Evolutionary conservation across 306 rosid genomes (phyloP).

Genomic region (Cucurbita moschata): DNA sequence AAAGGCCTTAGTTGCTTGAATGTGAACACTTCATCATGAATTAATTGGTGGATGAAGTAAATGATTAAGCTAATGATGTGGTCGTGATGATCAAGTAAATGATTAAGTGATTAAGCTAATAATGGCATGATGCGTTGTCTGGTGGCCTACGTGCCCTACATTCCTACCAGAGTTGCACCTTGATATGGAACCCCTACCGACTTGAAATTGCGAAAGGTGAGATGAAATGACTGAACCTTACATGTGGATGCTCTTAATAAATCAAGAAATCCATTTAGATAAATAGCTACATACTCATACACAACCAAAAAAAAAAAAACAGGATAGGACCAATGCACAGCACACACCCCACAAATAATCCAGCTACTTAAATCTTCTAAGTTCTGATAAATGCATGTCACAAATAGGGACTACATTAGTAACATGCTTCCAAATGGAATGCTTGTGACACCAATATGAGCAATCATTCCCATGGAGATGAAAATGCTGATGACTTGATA

Average conservation of each 20-base stretch:
- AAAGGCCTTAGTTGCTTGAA: background rate
- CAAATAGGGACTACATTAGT: constrained; percentile 21
- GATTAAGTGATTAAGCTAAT: background rate
- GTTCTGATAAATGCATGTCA: constrained; percentile 67
- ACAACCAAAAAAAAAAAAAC: constrained; percentile 21
- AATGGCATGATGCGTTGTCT: constrained; percentile 1
- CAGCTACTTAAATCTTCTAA: constrained; percentile 27
- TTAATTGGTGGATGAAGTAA: background rate
- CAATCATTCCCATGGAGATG: constrained; percentile 81
- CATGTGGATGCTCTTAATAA: background rate
- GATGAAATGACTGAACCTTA: background rate
- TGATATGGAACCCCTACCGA: constrained; percentile 1
- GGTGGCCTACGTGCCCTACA: background rate
- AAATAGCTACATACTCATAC: constrained; percentile 1
- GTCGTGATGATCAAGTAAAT: constrained; percentile 2
- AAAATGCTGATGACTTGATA: constrained; percentile 84
- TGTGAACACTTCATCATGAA: background rate
- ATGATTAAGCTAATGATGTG: background rate
- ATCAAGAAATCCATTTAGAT: background rate
- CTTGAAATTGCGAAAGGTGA: background rate
- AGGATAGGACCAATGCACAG: constrained; percentile 41
- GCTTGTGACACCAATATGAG: constrained; percentile 78
- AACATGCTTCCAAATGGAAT: constrained; percentile 68
- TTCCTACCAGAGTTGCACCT: background rate
- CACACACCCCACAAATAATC: constrained; percentile 41